Base-by-base conservation (phyloP, 2,329 filamentous ascomycete genomes). In the Trichoderma harzianum region DNA sequence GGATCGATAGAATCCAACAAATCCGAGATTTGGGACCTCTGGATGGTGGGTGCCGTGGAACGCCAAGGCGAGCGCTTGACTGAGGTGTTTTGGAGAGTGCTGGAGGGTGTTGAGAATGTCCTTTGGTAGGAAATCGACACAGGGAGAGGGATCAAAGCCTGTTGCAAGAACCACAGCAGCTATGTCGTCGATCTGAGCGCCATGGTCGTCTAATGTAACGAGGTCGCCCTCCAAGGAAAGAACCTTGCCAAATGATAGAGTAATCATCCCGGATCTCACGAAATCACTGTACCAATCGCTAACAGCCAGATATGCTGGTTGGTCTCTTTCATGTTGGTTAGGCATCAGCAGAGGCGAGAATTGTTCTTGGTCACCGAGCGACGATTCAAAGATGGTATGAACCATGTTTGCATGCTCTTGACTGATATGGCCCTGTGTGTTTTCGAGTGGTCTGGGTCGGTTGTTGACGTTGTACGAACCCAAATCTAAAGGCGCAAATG, bases 1-100 rank as follows among this genome's bases (percentile, higher is more conserved):
- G 0, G 92, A 92, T 73, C 93, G 88, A 78, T 97, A 97, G 80
- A 94, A 94, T 0, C 93, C 93, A 1, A 96, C 90, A 76, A 96
- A 95, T 0, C 92, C 93, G 0, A 96, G 82, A 7, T 87, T 87
- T 0, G 90, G 87, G 0, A 94, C 80, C 0, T 84, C 82, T 0
- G 87, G 86, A 72, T 91, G 88, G 70, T 90, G 84, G 0, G 90
- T 90, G 1, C 88, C 88, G 74, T 93, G 90, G 64, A 91, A 90
- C 26, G 91, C 89, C 0, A 96, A 83, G 0, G 91, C 87, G 1
- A 93, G 79, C 0, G 91, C 90, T n/a, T 91, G 85, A 63, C 86
- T 86, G 18, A 83, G 78, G 72, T 89, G 86, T 0, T 79, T 76
- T 0, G 87, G 79, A 2, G 89, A 87, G 76, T 91, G 87, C 7